Conservation (phyloP, 2,329 filamentous ascomycete genomes). For the Trichophyton mentagrophytes region DNA sequence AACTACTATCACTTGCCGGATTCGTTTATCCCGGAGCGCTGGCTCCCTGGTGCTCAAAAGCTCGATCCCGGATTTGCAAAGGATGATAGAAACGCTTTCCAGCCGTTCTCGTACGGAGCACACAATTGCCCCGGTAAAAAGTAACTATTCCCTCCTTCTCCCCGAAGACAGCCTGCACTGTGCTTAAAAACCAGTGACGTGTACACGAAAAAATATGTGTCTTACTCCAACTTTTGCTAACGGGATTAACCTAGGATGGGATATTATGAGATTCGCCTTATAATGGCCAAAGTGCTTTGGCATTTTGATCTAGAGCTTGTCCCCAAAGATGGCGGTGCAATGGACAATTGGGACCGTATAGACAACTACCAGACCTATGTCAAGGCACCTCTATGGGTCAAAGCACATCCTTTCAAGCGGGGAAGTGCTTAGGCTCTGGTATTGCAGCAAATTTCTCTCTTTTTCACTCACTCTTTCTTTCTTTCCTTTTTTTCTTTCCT, state of each 20-base stretch:
- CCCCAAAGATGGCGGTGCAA: constrained; percentile 1
- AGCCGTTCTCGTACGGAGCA: constrained; percentile 25
- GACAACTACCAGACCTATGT: constrained; percentile 9
- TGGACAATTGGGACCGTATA: constrained; percentile 8
- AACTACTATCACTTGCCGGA: constrained; percentile 19
- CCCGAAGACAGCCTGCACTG: no score
- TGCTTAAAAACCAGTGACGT: not conserved
- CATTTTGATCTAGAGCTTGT: constrained; percentile 10
- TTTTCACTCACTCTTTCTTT: no score
- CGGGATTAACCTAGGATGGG: constrained; percentile 7
- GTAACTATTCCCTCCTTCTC: constrained; percentile 16
- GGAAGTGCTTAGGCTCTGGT: not conserved
- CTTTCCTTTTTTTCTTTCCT: no score
- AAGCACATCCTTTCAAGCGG: constrained; percentile 3
- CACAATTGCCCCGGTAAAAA: constrained; percentile 28
- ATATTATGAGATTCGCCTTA: constrained; percentile 9
- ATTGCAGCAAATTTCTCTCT: no score
- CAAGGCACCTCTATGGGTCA: constrained; percentile 5
- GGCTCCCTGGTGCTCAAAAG: constrained; percentile 19
- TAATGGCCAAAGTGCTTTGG: constrained; percentile 9
- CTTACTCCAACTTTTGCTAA: not conserved
- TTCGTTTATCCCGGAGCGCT: constrained; percentile 26
- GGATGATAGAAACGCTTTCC: constrained; percentile 19
- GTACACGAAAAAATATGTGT: not conserved
- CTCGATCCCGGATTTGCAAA: constrained; percentile 20